A percentile compares a stretch with the other conserved stretches of the same genome.
These are phyloP conservation scores for Phytophthora quininea DNA, from an alignment of 352 stramenopile genomes.

Conservation along the genomic window DNA sequence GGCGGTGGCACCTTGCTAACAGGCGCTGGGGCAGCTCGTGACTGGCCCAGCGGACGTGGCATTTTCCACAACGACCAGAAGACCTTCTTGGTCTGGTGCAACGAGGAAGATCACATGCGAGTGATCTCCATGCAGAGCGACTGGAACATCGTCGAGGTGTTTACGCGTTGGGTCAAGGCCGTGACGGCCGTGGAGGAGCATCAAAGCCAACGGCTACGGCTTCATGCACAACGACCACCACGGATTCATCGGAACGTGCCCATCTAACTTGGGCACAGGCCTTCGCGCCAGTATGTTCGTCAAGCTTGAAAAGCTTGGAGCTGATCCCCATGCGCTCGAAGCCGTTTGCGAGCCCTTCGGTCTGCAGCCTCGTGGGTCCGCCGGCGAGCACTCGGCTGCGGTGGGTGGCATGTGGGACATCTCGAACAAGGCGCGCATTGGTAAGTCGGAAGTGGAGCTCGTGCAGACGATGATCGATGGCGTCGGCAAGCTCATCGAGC, in stretches of 20 bases:
- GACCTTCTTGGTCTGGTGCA: conserved; percentile 90
- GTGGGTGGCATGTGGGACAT: conserved; percentile 92
- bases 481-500: conserved; percentile 89
- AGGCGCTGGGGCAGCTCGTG: conserved; percentile 85
- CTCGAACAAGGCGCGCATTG: conserved; percentile 94
- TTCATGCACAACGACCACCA: conserved; percentile 92
- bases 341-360: conserved; percentile 77
- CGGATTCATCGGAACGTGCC: conserved; percentile 88
- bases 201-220: conserved; percentile 79
- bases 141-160: conserved; percentile 91
- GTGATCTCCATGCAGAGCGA: conserved; percentile 92
- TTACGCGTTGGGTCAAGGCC: conserved; percentile 84
- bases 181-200: conserved; percentile 80
- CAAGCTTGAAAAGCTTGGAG: conserved; percentile 79
- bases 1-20: conserved; percentile 86
- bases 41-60: conserved; percentile 93
- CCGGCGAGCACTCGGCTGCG: conserved; percentile 83
- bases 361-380: conserved; percentile 81
- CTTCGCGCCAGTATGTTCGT: conserved; percentile 87
- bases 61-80: conserved; percentile 94
- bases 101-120: conserved; percentile 92
- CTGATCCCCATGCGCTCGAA: conserved; percentile 74
- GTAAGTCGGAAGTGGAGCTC: conserved; percentile 94
- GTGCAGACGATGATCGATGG: conserved; percentile 97
- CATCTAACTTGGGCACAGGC: conserved; percentile 88